These are phyloP conservation scores for Drechslerella dactyloides DNA, from an alignment of 2,329 filamentous ascomycete genomes.

Conservation along the genomic window DNA sequence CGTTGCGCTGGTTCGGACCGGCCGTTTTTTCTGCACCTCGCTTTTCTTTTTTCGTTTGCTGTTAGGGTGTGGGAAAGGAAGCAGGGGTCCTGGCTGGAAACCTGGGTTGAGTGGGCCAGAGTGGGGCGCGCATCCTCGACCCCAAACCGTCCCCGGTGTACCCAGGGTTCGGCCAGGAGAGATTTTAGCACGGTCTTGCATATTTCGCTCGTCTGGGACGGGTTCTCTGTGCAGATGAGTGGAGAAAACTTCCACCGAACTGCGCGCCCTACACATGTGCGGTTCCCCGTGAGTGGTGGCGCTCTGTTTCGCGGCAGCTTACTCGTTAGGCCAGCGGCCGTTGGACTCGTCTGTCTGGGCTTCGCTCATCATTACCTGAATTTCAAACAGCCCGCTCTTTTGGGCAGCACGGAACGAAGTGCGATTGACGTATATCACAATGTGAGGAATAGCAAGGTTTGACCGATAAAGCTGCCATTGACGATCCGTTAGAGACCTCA, in stretches of 20 bases:
- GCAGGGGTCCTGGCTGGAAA: constrained; percentile 10
- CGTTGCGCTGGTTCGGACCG: constrained; percentile 35
- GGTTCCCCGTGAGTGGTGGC: constrained; percentile 8
- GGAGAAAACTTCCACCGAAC: constrained; percentile 14
- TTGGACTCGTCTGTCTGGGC: not conserved
- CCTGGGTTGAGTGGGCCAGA: constrained; percentile 22
- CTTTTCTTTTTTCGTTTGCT: constrained; percentile 27
- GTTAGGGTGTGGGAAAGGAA: constrained; percentile 5
- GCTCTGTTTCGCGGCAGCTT: constrained; percentile 2
- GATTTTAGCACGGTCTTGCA: constrained; percentile 43
- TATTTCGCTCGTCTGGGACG: constrained; percentile 40
- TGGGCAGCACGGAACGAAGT: not conserved
- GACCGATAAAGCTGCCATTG: constrained; percentile 8
- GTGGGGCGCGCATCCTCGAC: constrained; percentile 25
- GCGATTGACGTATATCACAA: not conserved
- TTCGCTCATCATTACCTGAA: not conserved
- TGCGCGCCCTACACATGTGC: constrained; percentile 15
- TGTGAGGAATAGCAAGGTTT: not conserved
- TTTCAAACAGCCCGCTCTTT: not conserved
- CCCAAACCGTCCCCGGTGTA: constrained; percentile 33
- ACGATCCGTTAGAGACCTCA: constrained; percentile 28
- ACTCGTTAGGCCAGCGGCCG: constrained; percentile 1
- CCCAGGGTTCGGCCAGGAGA: constrained; percentile 48
- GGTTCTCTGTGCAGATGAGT: constrained; percentile 14
- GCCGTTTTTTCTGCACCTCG: constrained; percentile 15